phyloP scores from a whole-genome alignment of 2,329 filamentous ascomycete species.

The Ophiocordyceps unilateralis region DNA sequence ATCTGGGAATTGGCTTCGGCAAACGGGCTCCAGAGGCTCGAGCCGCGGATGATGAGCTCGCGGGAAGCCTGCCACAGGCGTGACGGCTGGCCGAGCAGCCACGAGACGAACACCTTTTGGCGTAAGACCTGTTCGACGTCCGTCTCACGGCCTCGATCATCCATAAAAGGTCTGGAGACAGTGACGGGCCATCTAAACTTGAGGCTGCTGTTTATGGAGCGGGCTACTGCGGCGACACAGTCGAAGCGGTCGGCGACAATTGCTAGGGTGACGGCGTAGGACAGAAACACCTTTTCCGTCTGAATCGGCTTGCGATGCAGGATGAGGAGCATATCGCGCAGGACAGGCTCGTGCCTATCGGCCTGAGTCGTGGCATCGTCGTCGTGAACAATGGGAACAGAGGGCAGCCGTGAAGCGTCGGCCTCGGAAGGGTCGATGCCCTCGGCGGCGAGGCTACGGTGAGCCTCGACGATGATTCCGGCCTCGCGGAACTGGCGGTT shows the following conservation, averaged over 20 bases:
- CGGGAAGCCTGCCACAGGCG: slow-evolving; percentile 45
- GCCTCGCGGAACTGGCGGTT: slow-evolving; percentile 48
- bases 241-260: slow-evolving; percentile 61
- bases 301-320: slow-evolving; percentile 38
- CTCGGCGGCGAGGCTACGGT: slow-evolving; percentile 29
- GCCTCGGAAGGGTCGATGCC: slow-evolving; percentile 31
- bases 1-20: slow-evolving; percentile 10
- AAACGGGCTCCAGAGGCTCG: slow-evolving; percentile 34
- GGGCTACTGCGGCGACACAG: slow-evolving; percentile 36
- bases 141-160: slow-evolving; percentile 18
- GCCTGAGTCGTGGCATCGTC: slow-evolving; percentile 50
- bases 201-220: slow-evolving; percentile 29
- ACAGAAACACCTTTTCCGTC: slow-evolving; percentile 21
- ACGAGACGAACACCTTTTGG: slow-evolving; percentile 51
- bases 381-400: slow-evolving; percentile 45
- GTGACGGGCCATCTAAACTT: slow-evolving; percentile 39
- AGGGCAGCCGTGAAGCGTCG: slow-evolving; percentile 36
- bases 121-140: slow-evolving; percentile 48
- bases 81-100: slow-evolving; percentile 43
- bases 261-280: slow-evolving; percentile 49
- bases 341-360: slow-evolving; percentile 41
- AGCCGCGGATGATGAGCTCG: slow-evolving; percentile 50
- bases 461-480: slow-evolving; percentile 30
- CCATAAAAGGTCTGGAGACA: slow-evolving; percentile 20
- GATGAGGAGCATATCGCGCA: slow-evolving; percentile 49